Base-by-base conservation (phyloP, 805 yeast genomes). In the Kodamaea hsintzibuensis region DNA sequence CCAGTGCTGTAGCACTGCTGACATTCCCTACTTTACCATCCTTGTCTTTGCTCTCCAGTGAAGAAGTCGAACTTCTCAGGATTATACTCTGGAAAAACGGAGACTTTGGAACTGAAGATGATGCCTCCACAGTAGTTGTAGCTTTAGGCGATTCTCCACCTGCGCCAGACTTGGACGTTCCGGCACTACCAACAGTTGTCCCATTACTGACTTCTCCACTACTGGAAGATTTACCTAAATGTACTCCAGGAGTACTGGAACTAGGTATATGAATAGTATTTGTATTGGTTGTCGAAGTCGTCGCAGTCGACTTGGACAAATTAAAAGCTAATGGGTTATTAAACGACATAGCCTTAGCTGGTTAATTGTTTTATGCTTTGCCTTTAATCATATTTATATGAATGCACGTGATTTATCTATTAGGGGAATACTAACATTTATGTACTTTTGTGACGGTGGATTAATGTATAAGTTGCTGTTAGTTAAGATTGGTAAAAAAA, bases 231-330 rank as follows among this genome's bases (percentile, higher is more conserved):
- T 16, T 30, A 9, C 35, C 35, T 30, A 30, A 30, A 9, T 30
- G 35, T 30, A 8, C 5, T 10, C 35, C 35, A 30, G 35, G 8
- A 9, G n/a, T 19, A 18, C 38, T 40, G 12, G 51, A 40, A 9
- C 46, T 44, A 60, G 57, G 61, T 51, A 18, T 54, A 65, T 3
- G 65, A 58, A 13, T 39, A 7, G 73, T 66, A 52, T 62, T 70
- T 38, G 69, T 62, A 47, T 72, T 71, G 18, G 76, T 70, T 7
- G 78, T 74, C 14, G 78, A 73, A 1, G 79, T 74, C 1, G 80
- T 75, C 16, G 80, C 71, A 8, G 71, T 65, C 2, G 79, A 62
- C 57, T 76, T 76, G 22, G 72, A 60, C 18, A 74, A 62, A 54
- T 65, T 75, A 58, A 73, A 74, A 9, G 67, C 64, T 50, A 69